These are phyloP conservation scores for Linderina pennispora DNA, from an alignment of 192 early-diverging fungal genomes.

Conservation along the genomic window DNA sequence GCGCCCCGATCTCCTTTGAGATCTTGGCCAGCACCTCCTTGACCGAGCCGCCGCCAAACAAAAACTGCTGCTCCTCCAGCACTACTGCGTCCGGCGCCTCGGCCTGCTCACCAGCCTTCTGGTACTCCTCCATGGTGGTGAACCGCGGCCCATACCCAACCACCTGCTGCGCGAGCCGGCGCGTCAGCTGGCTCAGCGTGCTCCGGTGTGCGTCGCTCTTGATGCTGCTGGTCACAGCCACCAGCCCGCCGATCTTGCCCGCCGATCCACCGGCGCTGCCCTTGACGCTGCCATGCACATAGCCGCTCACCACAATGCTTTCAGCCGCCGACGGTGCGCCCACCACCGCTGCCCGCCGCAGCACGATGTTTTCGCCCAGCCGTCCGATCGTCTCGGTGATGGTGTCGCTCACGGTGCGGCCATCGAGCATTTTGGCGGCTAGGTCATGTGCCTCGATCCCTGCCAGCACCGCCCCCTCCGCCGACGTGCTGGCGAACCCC, in stretches of 20 bases:
- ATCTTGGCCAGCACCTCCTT: conserved; percentile 53
- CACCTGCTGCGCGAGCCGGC: conserved; percentile 79
- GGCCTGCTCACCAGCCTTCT: conserved; percentile 21
- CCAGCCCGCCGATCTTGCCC: conserved; percentile 78
- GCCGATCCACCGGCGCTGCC: conserved; percentile 26
- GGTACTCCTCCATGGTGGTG: conserved; percentile 39
- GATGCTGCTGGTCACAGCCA: conserved; percentile 46
- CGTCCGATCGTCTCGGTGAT: conserved; percentile 76
- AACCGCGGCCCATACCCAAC: conserved; percentile 72
- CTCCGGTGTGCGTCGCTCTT: conserved; percentile 9
- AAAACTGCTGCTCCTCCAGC: conserved; percentile 64
- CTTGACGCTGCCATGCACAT: conserved; percentile 63
- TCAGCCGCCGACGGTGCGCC: conserved; percentile 9
- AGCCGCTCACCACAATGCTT: conserved; percentile 50
- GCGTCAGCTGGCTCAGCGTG: conserved; percentile 53
- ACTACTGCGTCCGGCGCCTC: conserved; percentile 37
- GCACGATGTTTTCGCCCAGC: conserved; percentile 82
- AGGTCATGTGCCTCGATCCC: conserved; percentile 5
- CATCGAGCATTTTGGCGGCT: not conserved
- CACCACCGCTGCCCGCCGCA: conserved; percentile 56
- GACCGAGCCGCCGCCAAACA: conserved; percentile 67
- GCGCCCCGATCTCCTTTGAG: conserved; percentile 41
- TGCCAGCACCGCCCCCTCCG: not conserved
- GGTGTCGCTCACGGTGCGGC: conserved; percentile 52
- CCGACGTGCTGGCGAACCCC: not conserved